These are phyloP conservation scores for Oenanthe sinensis DNA, from an alignment of 129 eudicot genomes.

Conservation along the genomic window DNA sequence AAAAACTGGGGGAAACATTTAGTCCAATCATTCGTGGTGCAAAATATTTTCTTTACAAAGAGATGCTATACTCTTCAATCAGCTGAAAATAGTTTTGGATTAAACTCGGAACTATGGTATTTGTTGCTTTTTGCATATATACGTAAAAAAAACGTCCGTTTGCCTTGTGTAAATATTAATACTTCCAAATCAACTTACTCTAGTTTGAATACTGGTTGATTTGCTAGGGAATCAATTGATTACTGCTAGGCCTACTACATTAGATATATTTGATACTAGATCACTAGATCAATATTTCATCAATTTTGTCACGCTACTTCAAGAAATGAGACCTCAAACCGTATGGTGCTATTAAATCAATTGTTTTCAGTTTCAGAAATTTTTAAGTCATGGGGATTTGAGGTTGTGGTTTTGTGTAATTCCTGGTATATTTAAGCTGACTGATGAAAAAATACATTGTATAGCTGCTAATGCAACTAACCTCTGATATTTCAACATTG, in stretches of 20 bases:
- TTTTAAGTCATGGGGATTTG: neutral
- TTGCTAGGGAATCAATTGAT: slow-evolving; percentile 69
- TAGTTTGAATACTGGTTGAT: slow-evolving; percentile 37
- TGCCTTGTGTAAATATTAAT: neutral
- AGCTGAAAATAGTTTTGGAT: no score
- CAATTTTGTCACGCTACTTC: slow-evolving; percentile 28
- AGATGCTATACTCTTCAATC: no score
- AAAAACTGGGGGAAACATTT: slow-evolving; percentile 19
- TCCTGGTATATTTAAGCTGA: slow-evolving; percentile 35
- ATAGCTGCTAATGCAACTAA: neutral
- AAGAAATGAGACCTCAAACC: slow-evolving; percentile 21
- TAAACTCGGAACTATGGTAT: no score
- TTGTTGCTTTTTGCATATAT: no score
- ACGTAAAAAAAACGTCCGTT: no score
- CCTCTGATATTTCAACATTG: neutral
- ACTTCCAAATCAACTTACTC: neutral
- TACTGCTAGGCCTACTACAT: slow-evolving; percentile 37
- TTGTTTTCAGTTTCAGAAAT: neutral
- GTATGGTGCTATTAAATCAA: neutral
- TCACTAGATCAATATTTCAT: slow-evolving; percentile 31
- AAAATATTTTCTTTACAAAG: neutral
- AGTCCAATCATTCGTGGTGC: slow-evolving; percentile 5
- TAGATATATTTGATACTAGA: slow-evolving; percentile 38
- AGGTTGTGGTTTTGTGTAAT: slow-evolving; percentile 25
- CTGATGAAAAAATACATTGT: slow-evolving; percentile 17